Evolutionary conservation across 805 yeast species (phyloP).

Genomic region (Vanderwaltozyma tropicalis): DNA sequence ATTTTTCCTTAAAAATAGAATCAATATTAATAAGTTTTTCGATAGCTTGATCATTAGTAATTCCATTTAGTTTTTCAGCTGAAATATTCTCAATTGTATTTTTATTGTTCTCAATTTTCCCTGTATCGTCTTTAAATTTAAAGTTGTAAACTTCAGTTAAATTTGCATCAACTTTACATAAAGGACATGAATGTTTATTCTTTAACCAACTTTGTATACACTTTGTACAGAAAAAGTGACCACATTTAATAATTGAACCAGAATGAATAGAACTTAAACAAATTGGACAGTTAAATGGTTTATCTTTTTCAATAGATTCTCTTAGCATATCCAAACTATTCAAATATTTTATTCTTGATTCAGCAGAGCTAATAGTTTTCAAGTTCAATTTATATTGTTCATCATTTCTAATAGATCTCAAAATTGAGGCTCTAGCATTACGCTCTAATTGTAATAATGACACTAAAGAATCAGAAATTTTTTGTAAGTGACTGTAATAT

Average conservation of each 20-base stretch:
- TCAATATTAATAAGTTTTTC: background rate
- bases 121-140: slow-evolving; percentile 33
- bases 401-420: slow-evolving; percentile 17
- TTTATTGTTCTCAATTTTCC: background rate
- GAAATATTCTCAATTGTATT: no score
- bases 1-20: slow-evolving; percentile 15
- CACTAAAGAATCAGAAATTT: slow-evolving; percentile 71
- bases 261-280: slow-evolving; percentile 60
- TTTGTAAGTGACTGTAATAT: slow-evolving; percentile 78
- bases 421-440: slow-evolving; percentile 7
- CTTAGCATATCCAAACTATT: slow-evolving; percentile 30
- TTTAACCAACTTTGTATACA: slow-evolving; percentile 71
- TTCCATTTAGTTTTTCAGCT: background rate
- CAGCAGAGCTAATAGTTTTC: slow-evolving; percentile 21
- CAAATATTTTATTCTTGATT: slow-evolving; percentile 40
- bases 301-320: slow-evolving; percentile 22
- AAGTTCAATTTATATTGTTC: slow-evolving; percentile 14
- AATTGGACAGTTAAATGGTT: slow-evolving; percentile 51
- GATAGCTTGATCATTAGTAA: background rate
- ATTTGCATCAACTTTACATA: slow-evolving; percentile 54
- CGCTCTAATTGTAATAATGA: slow-evolving; percentile 31
- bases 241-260: slow-evolving; percentile 83
- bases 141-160: slow-evolving; percentile 54
- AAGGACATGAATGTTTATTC: slow-evolving; percentile 56
- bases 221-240: slow-evolving; percentile 79